Conservation (phyloP, 225 moss, liverwort and hornwort species). For the Marchantia paleacea region DNA sequence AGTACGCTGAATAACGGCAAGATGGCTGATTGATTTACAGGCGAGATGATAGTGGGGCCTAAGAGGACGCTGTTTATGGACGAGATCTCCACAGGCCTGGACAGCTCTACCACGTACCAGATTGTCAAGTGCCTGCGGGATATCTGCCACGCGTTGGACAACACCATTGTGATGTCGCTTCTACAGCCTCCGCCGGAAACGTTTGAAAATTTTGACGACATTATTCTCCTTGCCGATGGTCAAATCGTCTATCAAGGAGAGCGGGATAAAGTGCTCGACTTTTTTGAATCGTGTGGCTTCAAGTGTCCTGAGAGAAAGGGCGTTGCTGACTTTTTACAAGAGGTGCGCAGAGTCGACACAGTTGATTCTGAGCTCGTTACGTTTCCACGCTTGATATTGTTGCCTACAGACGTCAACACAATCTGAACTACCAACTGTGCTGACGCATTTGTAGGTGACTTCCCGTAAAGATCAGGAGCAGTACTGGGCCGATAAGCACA, state of each 20-base stretch:
- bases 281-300: slow-evolving; percentile 60
- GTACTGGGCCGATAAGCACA: slow-evolving; percentile 58
- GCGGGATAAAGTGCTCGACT: slow-evolving; percentile 40
- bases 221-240: slow-evolving; percentile 64
- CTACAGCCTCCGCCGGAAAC: slow-evolving; percentile 73
- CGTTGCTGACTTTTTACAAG: slow-evolving; percentile 62
- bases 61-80: slow-evolving; percentile 71
- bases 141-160: slow-evolving; percentile 45
- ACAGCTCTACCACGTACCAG: slow-evolving; percentile 63
- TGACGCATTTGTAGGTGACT: slow-evolving; percentile 49
- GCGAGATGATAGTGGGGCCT: slow-evolving; percentile 75
- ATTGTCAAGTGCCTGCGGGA: slow-evolving; percentile 52
- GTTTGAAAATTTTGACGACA: slow-evolving; percentile 58
- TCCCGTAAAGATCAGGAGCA: slow-evolving; percentile 88
- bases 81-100: slow-evolving; percentile 65
- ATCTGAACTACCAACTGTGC: neutral
- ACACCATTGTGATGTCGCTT: slow-evolving; percentile 59
- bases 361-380: neutral
- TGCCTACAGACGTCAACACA: neutral
- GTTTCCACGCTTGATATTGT: neutral
- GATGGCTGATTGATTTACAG: slow-evolving; percentile 25
- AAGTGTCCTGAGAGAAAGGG: slow-evolving; percentile 62
- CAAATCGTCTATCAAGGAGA: slow-evolving; percentile 65
- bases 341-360: slow-evolving; percentile 27
- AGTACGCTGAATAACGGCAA: neutral